Evolutionary conservation across 495 filamentous ascomycete genomes (phyloP).

Genomic region (Penicillium manginii): DNA sequence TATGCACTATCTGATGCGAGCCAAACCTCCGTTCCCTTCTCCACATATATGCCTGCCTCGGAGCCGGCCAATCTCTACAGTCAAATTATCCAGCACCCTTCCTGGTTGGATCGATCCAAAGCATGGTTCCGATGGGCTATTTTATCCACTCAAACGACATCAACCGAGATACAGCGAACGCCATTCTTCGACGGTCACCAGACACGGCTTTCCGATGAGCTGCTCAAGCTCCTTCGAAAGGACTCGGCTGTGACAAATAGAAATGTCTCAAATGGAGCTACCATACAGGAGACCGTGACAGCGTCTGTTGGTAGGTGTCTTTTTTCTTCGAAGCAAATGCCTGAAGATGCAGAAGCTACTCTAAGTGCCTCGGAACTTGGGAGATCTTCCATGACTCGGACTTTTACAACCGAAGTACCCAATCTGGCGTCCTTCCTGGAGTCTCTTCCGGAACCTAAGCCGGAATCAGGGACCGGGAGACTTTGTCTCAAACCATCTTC

Average conservation of each 20-base stretch:
- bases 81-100: constrained; percentile 24
- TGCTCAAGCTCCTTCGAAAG: constrained; percentile 40
- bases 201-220: constrained; percentile 36
- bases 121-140: constrained; percentile 48
- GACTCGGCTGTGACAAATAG: background rate
- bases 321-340: constrained; percentile 33
- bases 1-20: constrained; percentile 31
- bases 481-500: constrained; percentile 40
- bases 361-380: constrained; percentile 41
- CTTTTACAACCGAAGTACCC: constrained; percentile 40
- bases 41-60: constrained; percentile 39
- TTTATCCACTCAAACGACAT: constrained; percentile 25
- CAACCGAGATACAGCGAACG: constrained; percentile 13
- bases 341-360: constrained; percentile 22
- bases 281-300: constrained; percentile 39
- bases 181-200: constrained; percentile 41
- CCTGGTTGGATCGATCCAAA: constrained; percentile 40
- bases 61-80: constrained; percentile 26
- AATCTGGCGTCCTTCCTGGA: constrained; percentile 33
- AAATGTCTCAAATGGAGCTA: background rate
- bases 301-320: constrained; percentile 47
- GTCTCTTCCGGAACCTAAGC: constrained; percentile 19
- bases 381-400: constrained; percentile 31
- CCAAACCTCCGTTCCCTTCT: constrained; percentile 32
- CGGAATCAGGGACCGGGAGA: constrained; percentile 1